A percentile compares a stretch with the other conserved stretches of the same genome.
phyloP scores from a whole-genome alignment of 352 stramenopile genomes.

The Lagenidium sp. region DNA sequence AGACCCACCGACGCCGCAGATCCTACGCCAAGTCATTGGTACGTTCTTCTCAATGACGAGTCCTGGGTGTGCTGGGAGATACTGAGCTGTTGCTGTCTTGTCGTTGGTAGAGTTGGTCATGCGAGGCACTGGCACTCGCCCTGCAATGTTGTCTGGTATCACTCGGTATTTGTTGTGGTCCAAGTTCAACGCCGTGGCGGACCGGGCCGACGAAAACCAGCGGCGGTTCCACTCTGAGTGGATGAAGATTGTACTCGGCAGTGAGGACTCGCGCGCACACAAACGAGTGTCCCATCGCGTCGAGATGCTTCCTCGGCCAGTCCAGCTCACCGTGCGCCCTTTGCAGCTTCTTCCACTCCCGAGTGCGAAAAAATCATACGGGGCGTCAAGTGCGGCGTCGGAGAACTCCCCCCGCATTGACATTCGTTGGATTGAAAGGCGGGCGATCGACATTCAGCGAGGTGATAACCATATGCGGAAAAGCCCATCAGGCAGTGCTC shows the following conservation, averaged over 20 bases:
- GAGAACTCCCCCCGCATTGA: no score
- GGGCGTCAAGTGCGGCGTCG: no score
- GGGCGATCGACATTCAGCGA: conserved; percentile 3
- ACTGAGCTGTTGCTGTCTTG: not conserved
- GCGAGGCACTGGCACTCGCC: no score
- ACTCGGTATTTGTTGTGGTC: conserved; percentile 46
- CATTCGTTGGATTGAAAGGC: conserved; percentile 6
- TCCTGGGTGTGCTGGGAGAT: no score
- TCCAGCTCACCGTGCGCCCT: conserved; percentile 52
- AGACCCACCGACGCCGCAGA: conserved; percentile 29
- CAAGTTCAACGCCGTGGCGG: conserved; percentile 34
- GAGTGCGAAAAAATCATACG: no score
- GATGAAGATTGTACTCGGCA: conserved; percentile 77
- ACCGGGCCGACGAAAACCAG: conserved; percentile 22
- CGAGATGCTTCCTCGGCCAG: conserved; percentile 33
- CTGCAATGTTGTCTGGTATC: no score
- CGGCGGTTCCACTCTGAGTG: conserved; percentile 48
- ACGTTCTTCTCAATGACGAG: no score
- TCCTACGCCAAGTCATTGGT: conserved; percentile 54
- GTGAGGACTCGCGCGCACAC: conserved; percentile 8
- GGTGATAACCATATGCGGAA: conserved; percentile 2
- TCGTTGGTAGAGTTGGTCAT: not conserved
- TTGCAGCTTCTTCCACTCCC: conserved; percentile 21
- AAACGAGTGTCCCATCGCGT: conserved; percentile 2
- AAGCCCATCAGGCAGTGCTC: conserved; percentile 2